A percentile compares a stretch with the other conserved stretches of the same genome.
Evolutionary conservation across 2,329 filamentous ascomycete species (phyloP).

Genomic region (Cercospora citrullina): DNA sequence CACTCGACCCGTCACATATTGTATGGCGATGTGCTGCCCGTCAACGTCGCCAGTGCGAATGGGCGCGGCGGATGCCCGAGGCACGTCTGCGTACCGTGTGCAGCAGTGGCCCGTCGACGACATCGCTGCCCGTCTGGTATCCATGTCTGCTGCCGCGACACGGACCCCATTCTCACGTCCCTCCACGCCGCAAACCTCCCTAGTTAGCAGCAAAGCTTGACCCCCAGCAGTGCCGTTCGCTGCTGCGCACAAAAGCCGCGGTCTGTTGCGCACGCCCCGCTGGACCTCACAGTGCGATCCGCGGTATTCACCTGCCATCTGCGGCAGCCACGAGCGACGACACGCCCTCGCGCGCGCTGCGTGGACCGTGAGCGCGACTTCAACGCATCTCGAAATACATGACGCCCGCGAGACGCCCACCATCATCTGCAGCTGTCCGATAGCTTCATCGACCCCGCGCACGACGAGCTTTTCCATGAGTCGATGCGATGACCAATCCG

Average conservation of each 20-base stretch:
- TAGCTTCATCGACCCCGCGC: slow-evolving; percentile 14
- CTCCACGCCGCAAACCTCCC: background rate
- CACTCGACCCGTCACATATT: background rate
- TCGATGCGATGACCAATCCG: background rate
- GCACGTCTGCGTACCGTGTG: background rate
- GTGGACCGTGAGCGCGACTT: background rate
- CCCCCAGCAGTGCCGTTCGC: background rate
- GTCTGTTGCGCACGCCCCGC: background rate
- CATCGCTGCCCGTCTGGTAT: background rate
- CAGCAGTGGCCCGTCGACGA: background rate
- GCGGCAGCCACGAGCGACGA: background rate
- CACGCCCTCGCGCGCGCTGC: background rate
- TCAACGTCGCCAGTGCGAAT: background rate
- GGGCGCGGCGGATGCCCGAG: background rate
- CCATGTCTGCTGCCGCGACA: background rate
- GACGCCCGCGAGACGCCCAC: background rate
- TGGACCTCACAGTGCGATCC: background rate
- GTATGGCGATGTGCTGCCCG: background rate
- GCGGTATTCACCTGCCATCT: background rate
- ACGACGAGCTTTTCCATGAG: slow-evolving; percentile 1
- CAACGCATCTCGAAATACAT: background rate
- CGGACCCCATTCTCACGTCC: background rate
- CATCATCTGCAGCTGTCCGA: background rate
- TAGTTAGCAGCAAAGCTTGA: slow-evolving; percentile 5
- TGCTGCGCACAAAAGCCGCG: background rate